phyloP scores from a whole-genome alignment of 2,329 filamentous ascomycete species.

The Aureobasidium sp. region DNA sequence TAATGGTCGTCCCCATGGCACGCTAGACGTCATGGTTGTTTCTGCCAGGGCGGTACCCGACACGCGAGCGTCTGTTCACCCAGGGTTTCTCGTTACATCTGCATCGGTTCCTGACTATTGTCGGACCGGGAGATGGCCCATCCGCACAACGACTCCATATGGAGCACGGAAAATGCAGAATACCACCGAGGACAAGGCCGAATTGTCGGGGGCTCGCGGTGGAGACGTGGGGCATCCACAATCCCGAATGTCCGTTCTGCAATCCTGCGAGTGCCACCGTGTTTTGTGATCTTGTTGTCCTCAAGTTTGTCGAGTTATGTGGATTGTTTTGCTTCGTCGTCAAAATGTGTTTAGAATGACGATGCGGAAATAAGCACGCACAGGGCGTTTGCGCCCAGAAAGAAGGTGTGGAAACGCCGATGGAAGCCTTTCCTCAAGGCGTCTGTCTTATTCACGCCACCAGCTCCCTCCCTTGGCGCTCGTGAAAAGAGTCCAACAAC shows the following conservation, averaged over 20 bases:
- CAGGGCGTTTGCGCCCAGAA: not conserved
- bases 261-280: not conserved
- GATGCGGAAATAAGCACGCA: not conserved
- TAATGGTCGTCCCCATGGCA: not conserved
- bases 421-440: not conserved
- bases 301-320: not conserved
- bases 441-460: not conserved
- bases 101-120: not conserved
- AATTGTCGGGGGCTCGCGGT: not conserved
- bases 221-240: constrained; percentile 10
- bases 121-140: constrained; percentile 1
- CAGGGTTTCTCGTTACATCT: not conserved
- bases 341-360: not conserved
- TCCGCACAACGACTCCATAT: constrained; percentile 3
- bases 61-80: not conserved
- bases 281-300: not conserved
- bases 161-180: not conserved
- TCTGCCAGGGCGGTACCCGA: not conserved
- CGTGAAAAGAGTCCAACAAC: not conserved
- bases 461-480: not conserved
- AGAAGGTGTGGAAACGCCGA: constrained; percentile 1
- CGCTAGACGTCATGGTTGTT: constrained; percentile 8
- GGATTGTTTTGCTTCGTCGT: too few species aligned
- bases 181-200: constrained; percentile 9
- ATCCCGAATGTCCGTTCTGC: not conserved